These are phyloP conservation scores for Pythium chondricola DNA, from an alignment of 352 stramenopile genomes.

Conservation along the genomic window DNA sequence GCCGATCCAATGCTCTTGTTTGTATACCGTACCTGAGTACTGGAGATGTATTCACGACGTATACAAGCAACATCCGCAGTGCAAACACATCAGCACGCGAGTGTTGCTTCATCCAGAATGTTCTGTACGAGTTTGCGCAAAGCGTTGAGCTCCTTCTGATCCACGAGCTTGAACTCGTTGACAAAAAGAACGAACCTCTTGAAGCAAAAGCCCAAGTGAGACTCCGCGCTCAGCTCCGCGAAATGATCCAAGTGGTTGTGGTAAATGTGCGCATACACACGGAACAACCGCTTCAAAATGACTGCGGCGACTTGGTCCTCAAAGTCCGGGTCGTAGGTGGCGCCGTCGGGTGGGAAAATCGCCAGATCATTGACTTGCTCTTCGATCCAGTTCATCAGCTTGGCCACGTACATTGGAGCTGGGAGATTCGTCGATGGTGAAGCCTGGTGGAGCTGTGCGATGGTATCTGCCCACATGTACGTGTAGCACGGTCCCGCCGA, in stretches of 20 bases:
- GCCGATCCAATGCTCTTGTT: too few species aligned
- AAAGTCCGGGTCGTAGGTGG: constrained; percentile 19
- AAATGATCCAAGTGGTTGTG: constrained; percentile 91
- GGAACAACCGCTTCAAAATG: constrained; percentile 95
- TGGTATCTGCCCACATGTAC: constrained; percentile 81
- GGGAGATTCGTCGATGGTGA: constrained; percentile 44
- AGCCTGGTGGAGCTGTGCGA: not conserved
- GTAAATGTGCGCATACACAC: constrained; percentile 97
- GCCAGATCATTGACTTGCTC: constrained; percentile 66
- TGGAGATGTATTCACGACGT: too few species aligned
- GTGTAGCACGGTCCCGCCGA: constrained; percentile 77
- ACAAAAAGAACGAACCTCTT: constrained; percentile 97
- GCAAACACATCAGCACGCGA: not conserved
- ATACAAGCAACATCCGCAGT: too few species aligned
- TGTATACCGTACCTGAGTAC: too few species aligned
- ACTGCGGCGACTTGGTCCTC: constrained; percentile 26
- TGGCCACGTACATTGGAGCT: constrained; percentile 79
- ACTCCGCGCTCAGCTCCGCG: constrained; percentile 86
- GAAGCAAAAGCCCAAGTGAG: constrained; percentile 95
- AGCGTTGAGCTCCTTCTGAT: constrained; percentile 92
- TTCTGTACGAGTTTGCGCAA: constrained; percentile 89
- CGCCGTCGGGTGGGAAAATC: constrained; percentile 39
- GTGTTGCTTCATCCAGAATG: constrained; percentile 5
- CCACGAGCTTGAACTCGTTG: constrained; percentile 89
- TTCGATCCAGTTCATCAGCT: constrained; percentile 86